Base-by-base conservation (phyloP, 83 land plant genomes). In the Picea mariana region DNA sequence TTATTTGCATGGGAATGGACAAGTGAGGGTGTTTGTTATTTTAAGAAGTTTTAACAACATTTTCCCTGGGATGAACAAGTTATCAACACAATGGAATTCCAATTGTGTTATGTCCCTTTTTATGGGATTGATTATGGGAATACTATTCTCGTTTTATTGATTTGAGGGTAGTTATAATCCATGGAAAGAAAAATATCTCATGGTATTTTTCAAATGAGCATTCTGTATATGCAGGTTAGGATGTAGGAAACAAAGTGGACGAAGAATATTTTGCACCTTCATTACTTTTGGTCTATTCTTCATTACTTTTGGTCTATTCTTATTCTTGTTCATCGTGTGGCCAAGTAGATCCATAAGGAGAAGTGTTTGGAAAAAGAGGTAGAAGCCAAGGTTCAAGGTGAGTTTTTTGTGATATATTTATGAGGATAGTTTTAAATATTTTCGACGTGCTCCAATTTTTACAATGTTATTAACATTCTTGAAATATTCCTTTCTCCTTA, bases 1-100 rank as follows among this genome's bases (percentile, higher is more conserved):
- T 67, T 96, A 97, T 85, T 83, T 83, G 78, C 78, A 76, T 64
- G 62, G 79, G 67, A 65, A 77, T 65, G 85, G 83, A 63, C 80
- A 84, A 18, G 60, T 52, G 2, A 60, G 42, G 77, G 84, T 88
- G 83, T 85, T 84, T 62, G 9, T 9, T 77, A 5, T 79, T 42
- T 62, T 84, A 0, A 42, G 75, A 60, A 61, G 4, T 69, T 82
- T 60, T 12, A 3, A 7, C 34, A 38, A 18, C 9, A 7, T 42
- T 72, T 72, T 44, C 6, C 9, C 1, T 17, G 20, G 27, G 77
- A 12, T 75, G 11, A 20, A 52, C 13, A 75, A 7, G 7, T 55
- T 44, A 23, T 80, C 23, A 21, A 26, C 40, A 62, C 20, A 31
- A 5, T 79, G 20, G 17, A 72, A 15, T 79, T 79, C 1, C 34